phyloP scores from a whole-genome alignment of 495 filamentous ascomycete species.

The Penicillium ochrochloron region DNA sequence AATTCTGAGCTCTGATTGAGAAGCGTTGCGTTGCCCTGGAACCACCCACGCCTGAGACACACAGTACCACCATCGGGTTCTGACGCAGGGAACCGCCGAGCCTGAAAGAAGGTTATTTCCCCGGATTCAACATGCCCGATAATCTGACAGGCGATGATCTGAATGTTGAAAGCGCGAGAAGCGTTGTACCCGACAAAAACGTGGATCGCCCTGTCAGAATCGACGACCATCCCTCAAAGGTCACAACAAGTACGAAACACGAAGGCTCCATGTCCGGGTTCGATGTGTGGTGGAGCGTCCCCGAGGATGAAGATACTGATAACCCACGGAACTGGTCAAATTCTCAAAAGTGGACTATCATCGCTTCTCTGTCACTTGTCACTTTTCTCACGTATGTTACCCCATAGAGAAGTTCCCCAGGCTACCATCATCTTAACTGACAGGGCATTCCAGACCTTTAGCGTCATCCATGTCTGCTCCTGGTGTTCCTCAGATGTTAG shows the following conservation, averaged over 20 bases:
- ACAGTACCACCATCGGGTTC: background rate
- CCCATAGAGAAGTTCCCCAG: background rate
- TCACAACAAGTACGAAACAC: background rate
- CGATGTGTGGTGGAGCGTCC: background rate
- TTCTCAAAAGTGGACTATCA: constrained; percentile 5
- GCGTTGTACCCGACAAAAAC: background rate
- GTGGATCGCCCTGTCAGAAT: background rate
- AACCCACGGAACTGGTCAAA: constrained; percentile 4
- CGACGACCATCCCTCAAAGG: background rate
- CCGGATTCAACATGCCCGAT: background rate
- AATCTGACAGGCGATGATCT: background rate
- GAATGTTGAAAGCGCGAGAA: background rate
- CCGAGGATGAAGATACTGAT: background rate
- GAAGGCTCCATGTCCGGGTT: background rate
- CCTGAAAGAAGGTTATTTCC: background rate
- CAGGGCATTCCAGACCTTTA: constrained; percentile 11
- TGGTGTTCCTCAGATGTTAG: constrained; percentile 48
- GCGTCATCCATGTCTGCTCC: constrained; percentile 65
- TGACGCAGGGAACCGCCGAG: background rate
- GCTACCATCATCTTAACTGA: background rate
- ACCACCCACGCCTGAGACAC: background rate
- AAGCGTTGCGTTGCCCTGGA: background rate
- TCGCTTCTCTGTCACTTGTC: background rate
- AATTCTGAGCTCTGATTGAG: background rate
- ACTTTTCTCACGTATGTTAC: background rate